Conservation (phyloP, 768 basidiomycete species). For the Suillus ampliporus region DNA sequence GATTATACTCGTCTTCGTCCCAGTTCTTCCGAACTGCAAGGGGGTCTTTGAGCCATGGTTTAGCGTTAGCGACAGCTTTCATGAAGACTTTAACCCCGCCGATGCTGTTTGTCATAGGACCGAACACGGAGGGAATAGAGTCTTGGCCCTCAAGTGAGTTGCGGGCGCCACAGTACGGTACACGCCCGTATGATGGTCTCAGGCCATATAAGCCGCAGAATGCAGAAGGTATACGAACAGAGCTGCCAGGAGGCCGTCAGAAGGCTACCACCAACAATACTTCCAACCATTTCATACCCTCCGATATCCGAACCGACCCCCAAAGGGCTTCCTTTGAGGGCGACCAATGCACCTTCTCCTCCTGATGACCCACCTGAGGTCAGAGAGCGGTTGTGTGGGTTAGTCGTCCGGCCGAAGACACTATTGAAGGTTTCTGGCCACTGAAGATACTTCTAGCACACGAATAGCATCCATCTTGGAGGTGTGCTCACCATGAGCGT, state of each 20-base stretch:
- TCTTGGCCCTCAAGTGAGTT: conserved; percentile 77
- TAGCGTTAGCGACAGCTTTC: conserved; percentile 59
- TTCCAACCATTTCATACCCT: too few species aligned
- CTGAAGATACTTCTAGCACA: too few species aligned
- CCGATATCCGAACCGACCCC: too few species aligned
- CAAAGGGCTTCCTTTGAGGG: too few species aligned
- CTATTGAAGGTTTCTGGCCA: too few species aligned
- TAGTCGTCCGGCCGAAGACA: too few species aligned
- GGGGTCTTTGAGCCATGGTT: conserved; percentile 74
- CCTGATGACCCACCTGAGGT: too few species aligned
- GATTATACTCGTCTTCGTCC: conserved; percentile 61
- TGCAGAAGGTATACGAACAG: conserved; percentile 70
- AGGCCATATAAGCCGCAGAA: conserved; percentile 76
- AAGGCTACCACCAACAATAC: not conserved
- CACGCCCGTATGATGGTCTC: conserved; percentile 51
- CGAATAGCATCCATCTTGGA: not conserved
- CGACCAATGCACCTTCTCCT: too few species aligned
- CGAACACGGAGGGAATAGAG: conserved; percentile 71
- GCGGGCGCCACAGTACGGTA: conserved; percentile 57
- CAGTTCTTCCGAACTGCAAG: conserved; percentile 60
- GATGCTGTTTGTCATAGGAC: conserved; percentile 67
- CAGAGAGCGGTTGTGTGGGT: too few species aligned
- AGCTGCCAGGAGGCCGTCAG: conserved; percentile 43
- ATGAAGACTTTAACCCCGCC: conserved; percentile 69
- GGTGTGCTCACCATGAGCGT: conserved; percentile 62